These are phyloP conservation scores for Epichloe festucae DNA, from an alignment of 2,329 filamentous ascomycete genomes.

Conservation along the genomic window DNA sequence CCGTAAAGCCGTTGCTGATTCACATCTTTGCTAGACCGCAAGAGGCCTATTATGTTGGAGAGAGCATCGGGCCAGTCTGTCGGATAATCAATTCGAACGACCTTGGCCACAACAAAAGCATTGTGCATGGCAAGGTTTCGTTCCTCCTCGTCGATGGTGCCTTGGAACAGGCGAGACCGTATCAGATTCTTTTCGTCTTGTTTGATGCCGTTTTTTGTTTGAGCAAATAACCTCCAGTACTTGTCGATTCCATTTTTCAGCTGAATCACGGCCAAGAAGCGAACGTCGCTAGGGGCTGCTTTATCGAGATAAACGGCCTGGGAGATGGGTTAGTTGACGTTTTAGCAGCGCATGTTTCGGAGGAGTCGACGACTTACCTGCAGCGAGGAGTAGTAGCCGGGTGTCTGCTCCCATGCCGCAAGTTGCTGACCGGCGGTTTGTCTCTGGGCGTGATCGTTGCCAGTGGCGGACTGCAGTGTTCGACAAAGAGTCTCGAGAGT, in stretches of 20 bases:
- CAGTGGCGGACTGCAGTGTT: conserved; percentile 50
- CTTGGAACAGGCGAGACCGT: conserved; percentile 59
- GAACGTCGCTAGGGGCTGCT: conserved; percentile 60
- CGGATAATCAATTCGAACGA: conserved; percentile 81
- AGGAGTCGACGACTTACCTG: conserved; percentile 36
- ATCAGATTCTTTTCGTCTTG: conserved; percentile 67
- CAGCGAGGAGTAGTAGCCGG: conserved; percentile 53
- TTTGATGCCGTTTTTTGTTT: conserved; percentile 50
- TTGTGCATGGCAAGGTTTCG: conserved; percentile 72
- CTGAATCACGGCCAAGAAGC: conserved; percentile 84
- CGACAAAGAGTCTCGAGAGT: conserved; percentile 49
- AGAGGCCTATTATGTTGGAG: conserved; percentile 45
- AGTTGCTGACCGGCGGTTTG: conserved; percentile 60
- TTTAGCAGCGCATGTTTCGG: neutral
- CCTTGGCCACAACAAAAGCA: conserved; percentile 75
- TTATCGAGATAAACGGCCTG: conserved; percentile 74
- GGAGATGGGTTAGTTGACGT: neutral
- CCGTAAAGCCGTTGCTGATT: conserved; percentile 57
- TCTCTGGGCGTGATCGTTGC: conserved; percentile 47
- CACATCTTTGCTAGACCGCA: conserved; percentile 39
- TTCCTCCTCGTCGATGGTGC: conserved; percentile 65
- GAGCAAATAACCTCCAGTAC: conserved; percentile 63
- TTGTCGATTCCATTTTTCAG: conserved; percentile 95
- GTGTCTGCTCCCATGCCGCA: conserved; percentile 54
- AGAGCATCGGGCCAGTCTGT: conserved; percentile 64